Evolutionary conservation across 2,329 filamentous ascomycete genomes (phyloP).

Genomic region (Scedosporium boydii): DNA sequence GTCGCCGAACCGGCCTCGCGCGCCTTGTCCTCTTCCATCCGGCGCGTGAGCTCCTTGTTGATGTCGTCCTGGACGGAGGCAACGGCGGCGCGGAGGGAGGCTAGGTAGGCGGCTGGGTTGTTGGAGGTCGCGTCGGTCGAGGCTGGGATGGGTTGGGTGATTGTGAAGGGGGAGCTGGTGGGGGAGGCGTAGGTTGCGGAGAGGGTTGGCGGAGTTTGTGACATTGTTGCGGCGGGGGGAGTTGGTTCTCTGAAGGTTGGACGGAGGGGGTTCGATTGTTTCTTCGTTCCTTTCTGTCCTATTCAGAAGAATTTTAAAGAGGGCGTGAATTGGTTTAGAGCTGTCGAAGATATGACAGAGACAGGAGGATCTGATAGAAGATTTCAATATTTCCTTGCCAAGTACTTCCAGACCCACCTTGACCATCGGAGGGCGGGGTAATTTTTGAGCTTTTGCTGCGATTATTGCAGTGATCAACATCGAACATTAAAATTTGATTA

Average conservation of each 20-base stretch:
- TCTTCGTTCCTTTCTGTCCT: no score
- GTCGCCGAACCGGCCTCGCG: slow-evolving; percentile 33
- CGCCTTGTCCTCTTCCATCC: slow-evolving; percentile 65
- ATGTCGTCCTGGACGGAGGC: slow-evolving; percentile 52
- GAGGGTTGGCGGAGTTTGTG: slow-evolving; percentile 17
- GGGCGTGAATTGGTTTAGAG: no score
- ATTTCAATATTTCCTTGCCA: no score
- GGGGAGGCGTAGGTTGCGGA: slow-evolving; percentile 46
- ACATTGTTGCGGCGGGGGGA: not conserved
- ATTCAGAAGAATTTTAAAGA: no score
- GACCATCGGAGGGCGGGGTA: no score
- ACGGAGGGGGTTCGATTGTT: not conserved
- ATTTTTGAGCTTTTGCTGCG: no score
- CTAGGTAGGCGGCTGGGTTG: slow-evolving; percentile 51
- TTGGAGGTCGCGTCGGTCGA: slow-evolving; percentile 24
- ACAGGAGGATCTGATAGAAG: no score
- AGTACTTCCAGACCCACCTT: no score
- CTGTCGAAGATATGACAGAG: no score
- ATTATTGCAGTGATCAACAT: no score
- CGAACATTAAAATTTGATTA: not conserved
- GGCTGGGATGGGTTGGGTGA: slow-evolving; percentile 23
- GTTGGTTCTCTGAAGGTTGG: not conserved
- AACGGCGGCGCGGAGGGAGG: slow-evolving; percentile 46
- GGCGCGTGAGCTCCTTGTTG: slow-evolving; percentile 61
- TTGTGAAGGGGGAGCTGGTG: slow-evolving; percentile 34